Conservation (phyloP, 768 basidiomycete genomes). For the Xerocomellus dryophilus region DNA sequence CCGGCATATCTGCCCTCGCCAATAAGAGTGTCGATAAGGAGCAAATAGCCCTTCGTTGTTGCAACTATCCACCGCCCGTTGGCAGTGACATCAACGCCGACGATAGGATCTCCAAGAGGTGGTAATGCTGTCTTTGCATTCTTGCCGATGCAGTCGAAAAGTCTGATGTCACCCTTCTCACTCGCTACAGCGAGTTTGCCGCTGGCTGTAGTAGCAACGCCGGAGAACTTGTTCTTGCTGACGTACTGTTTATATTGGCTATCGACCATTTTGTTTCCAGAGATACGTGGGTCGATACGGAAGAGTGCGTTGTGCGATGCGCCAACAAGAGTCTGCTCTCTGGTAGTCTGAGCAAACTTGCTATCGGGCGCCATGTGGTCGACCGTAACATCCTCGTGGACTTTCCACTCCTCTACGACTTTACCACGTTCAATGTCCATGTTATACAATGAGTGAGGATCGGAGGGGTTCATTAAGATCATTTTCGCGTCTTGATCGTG, state of each 20-base stretch:
- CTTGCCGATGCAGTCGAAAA: slow-evolving; percentile 96
- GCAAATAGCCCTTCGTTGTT: slow-evolving; percentile 89
- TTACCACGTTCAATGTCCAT: slow-evolving; percentile 95
- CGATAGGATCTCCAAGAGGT: slow-evolving; percentile 90
- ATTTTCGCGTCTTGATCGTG: slow-evolving; percentile 96
- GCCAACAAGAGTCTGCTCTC: slow-evolving; percentile 90
- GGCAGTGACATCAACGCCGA: slow-evolving; percentile 91
- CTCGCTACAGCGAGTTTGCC: slow-evolving; percentile 93
- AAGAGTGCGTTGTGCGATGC: slow-evolving; percentile 93
- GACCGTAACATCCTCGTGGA: slow-evolving; percentile 85
- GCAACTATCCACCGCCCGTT: slow-evolving; percentile 94
- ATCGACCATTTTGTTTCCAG: slow-evolving; percentile 91
- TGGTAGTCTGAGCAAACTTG: slow-evolving; percentile 93
- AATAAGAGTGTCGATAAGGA: slow-evolving; percentile 93
- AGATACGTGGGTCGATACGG: slow-evolving; percentile 94
- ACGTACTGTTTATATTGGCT: slow-evolving; percentile 95
- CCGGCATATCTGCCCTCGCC: slow-evolving; percentile 86
- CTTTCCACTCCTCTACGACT: slow-evolving; percentile 97
- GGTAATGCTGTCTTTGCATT: slow-evolving; percentile 98
- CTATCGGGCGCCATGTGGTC: slow-evolving; percentile 87
- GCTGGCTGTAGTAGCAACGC: slow-evolving; percentile 79
- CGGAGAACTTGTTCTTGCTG: slow-evolving; percentile 93
- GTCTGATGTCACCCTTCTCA: slow-evolving; percentile 92
- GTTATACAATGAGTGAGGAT: slow-evolving; percentile 78
- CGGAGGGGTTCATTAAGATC: slow-evolving; percentile 82